Base-by-base conservation (phyloP, 768 basidiomycete species). In the Amanita pseudoporphyria region DNA sequence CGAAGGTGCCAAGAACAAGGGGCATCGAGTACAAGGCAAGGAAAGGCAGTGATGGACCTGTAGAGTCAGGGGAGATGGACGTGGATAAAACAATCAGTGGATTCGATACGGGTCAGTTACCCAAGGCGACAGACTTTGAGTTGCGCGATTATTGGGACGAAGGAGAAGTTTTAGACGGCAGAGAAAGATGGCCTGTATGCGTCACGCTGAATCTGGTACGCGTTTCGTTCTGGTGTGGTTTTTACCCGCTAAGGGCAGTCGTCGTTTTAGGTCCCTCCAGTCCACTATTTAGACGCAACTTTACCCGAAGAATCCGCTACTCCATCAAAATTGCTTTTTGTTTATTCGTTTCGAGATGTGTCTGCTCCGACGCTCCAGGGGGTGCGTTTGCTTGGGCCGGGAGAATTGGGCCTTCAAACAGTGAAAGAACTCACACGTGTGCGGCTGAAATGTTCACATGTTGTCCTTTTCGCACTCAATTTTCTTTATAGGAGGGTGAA, bases 111-210 rank as follows among this genome's bases (percentile, higher is more conserved):
- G 69, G 78, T 9, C 64, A 72, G 30, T 63, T 69, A 32, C 62
- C 60, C 19, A 63, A 64, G 7, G 84, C 81, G 9, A 77, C 79
- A 7, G 91, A 94, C 62, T 93, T 93, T 56, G 91, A 94, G 65
- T 72, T 93, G 18, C 74, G 81, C 9, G 90, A 94, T 61, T 87
- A 82, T 53, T 90, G 87, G 87, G 89, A 89, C 57, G 87, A 88
- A 54, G 91, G 91, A 0, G 83, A 81, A 50, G 63, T 70, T 14
- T 59, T 91, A 22, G 72, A 68, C 33, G 81, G 81, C 1, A 69
- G 79, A 53, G 77, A 84, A 1, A 56, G 60, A 10, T 86, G 90
- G 81, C 91, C 90, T 0, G 71, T 93, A 3, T 80, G 80, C 53
- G 66, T 91, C 21, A 90, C 88, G 1, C 60, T 93, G 47, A 90